These are phyloP conservation scores for Teunomyces funiuensis DNA, from an alignment of 805 yeast genomes.

Conservation along the genomic window DNA sequence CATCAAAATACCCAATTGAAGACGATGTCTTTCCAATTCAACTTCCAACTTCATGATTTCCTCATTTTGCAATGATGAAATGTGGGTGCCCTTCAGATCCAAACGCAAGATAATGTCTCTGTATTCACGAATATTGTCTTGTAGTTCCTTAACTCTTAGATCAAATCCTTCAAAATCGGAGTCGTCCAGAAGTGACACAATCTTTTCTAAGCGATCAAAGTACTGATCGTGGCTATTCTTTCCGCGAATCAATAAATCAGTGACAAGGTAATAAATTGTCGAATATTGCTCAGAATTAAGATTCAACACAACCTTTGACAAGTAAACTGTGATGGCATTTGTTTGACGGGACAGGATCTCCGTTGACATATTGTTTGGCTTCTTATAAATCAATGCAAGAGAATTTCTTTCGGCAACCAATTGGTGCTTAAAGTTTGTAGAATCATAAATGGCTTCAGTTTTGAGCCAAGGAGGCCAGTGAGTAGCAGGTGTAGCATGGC, in stretches of 20 bases:
- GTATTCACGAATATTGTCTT: slow-evolving; percentile 28
- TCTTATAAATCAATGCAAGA: slow-evolving; percentile 44
- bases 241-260: slow-evolving; percentile 34
- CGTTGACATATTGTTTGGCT: slow-evolving; percentile 53
- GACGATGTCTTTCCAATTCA: slow-evolving; percentile 31
- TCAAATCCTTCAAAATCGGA: slow-evolving; percentile 38
- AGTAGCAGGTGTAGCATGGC: slow-evolving; percentile 27
- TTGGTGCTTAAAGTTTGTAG: slow-evolving; percentile 19
- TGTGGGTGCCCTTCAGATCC: slow-evolving; percentile 30
- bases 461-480: slow-evolving; percentile 94
- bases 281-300: slow-evolving; percentile 41
- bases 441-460: slow-evolving; percentile 52
- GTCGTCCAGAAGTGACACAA: slow-evolving; percentile 35
- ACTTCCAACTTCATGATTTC: slow-evolving; percentile 25
- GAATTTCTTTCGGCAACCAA: slow-evolving; percentile 36
- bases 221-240: slow-evolving; percentile 26
- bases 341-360: slow-evolving; percentile 20
- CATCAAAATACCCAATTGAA: slow-evolving; percentile 37
- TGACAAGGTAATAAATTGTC: slow-evolving; percentile 32
- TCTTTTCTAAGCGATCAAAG: slow-evolving; percentile 41
- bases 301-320: slow-evolving; percentile 38
- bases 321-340: slow-evolving; percentile 32
- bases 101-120: slow-evolving; percentile 40
- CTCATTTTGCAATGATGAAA: slow-evolving; percentile 20
- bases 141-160: slow-evolving; percentile 28